Base-by-base conservation (phyloP, 1,284 basidiomycete genomes). In the Entoloma clypeatum region DNA sequence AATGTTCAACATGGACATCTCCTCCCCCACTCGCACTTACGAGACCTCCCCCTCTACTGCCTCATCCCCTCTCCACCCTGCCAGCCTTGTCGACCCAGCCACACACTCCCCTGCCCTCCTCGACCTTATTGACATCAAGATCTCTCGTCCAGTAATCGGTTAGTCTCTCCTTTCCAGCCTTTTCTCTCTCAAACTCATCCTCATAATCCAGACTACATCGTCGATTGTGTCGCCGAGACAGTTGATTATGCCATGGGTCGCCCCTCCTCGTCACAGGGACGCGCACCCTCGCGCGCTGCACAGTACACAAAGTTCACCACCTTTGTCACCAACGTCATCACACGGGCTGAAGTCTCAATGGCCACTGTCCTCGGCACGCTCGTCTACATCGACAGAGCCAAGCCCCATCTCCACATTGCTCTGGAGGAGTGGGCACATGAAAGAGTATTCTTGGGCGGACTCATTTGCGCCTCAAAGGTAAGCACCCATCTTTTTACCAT, bases 351-450 rank as follows among this genome's bases (percentile, higher is more conserved):
- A 58, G 73, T 86, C 49, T 72, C 74, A 47, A 71, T 79, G 41
- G 71, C 81, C 18, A 75, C 75, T 38, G 59, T 86, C 52, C 68
- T 86, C 32, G 75, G 75, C 16, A 60, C 81, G 8, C 75, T 86
- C 32, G 79, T 78, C 55, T 86, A 86, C 59, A 77, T 86, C 55
- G 68, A 80, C 62, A 64, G 84, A 43, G 82, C 83, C 2, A 79
- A 77, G 51, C 79, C 81, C 5, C 80, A 86, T 60, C 69, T 86
- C 29, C 78, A 82, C 55, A 86, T 86, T 49, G 81, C 81, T 9
- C 65, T 84, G 49, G 81, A 84, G 57, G 78, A 86, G 52, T 86
- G 83, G 82, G 82, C 83, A n/a, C 69, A 79, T 36, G 84, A 86
- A 59, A 75, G 82, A 43, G 82, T 86, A 16, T 85, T 86, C 61